Conservation (phyloP, 306 rosid genomes). For the Malus sieversii region DNA sequence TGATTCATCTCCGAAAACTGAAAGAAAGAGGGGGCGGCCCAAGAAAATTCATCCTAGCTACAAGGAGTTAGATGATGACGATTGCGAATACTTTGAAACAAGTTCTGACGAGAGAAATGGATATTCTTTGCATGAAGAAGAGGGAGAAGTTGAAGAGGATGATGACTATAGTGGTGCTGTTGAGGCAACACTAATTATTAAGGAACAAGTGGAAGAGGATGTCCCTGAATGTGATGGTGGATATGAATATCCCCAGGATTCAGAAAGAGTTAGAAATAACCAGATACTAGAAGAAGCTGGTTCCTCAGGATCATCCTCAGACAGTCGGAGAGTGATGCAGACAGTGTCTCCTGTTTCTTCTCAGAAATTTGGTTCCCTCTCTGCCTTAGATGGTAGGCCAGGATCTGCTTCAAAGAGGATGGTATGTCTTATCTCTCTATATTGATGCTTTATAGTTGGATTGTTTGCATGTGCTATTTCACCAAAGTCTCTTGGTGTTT, state of each 20-base stretch:
- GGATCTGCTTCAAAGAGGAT: slow-evolving; percentile 62
- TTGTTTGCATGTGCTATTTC: slow-evolving; percentile 22
- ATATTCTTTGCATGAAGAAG: slow-evolving; percentile 77
- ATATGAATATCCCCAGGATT: slow-evolving; percentile 52
- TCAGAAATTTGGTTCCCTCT: slow-evolving; percentile 88
- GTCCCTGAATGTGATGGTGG: slow-evolving; percentile 44
- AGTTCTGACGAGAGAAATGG: slow-evolving; percentile 82
- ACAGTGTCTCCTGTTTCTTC: slow-evolving; percentile 62
- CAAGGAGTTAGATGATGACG: slow-evolving; percentile 86
- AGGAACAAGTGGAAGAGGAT: slow-evolving; percentile 59
- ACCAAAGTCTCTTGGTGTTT: slow-evolving; percentile 23
- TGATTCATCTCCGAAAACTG: slow-evolving; percentile 54
- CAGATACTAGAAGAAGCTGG: slow-evolving; percentile 61
- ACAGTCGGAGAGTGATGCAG: slow-evolving; percentile 48
- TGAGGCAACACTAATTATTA: slow-evolving; percentile 47
- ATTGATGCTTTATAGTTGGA: slow-evolving; percentile 14
- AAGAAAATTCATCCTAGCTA: slow-evolving; percentile 61
- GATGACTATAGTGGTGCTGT: slow-evolving; percentile 69
- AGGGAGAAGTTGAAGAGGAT: slow-evolving; percentile 82
- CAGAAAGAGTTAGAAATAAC: slow-evolving; percentile 45
- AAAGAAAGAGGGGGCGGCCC: slow-evolving; percentile 80
- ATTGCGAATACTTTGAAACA: slow-evolving; percentile 74
- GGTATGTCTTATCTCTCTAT: slow-evolving; percentile 42
- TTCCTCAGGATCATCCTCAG: slow-evolving; percentile 73
- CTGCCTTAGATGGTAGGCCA: slow-evolving; percentile 79